Evolutionary conservation across 495 filamentous ascomycete species (phyloP), one percentile per base, ranked within the genome.

Genomic region (Podospora anserina): DNA sequence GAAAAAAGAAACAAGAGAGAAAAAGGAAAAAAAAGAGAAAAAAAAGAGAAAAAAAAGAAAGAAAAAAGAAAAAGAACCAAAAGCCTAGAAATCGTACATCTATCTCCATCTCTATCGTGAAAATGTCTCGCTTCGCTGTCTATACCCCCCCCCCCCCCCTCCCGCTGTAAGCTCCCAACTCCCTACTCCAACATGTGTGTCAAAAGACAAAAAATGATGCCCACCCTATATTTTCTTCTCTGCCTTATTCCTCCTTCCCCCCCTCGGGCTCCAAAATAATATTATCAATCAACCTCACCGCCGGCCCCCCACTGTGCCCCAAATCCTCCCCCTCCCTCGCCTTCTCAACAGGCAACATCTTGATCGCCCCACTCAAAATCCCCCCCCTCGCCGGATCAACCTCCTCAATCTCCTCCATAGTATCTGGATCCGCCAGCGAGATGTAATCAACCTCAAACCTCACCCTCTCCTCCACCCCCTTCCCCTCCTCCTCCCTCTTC

Each of bases 251-350:
- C 61, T 19, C 18, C 7, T 18, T 32, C 34, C 20, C 13, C n/a
- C 5, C 30, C 60, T 7, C 4, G 0, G 88, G 85, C 70, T 85
- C 80, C 39, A 95, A 78, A 65, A 96, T 90, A 72, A 98, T 88
- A 72, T 99, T 99, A 76, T 99, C 95, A 76, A 99, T 97, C 76
- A 99, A 79, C 65, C 95, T 85, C 20, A 99, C 95, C 20, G 78
- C 54, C 6, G 92, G 83, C 0, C 88, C 88, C 26, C 82, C 82
- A 28, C 88, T 91, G 71, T 88, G 87, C 5, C 92, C 92, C 54
- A 92, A 76, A 66, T 92, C 88, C 79, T 98, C 93, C 1, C 83
- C 89, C 23, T 86, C 78, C 49, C 81, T 82, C 1, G 88, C 82
- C 59, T 85, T 84, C 74, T 95, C 90, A 6, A 97, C 79, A 0